Conservation (phyloP, 2,329 filamentous ascomycete species). For the Aureobasidium sp. region DNA sequence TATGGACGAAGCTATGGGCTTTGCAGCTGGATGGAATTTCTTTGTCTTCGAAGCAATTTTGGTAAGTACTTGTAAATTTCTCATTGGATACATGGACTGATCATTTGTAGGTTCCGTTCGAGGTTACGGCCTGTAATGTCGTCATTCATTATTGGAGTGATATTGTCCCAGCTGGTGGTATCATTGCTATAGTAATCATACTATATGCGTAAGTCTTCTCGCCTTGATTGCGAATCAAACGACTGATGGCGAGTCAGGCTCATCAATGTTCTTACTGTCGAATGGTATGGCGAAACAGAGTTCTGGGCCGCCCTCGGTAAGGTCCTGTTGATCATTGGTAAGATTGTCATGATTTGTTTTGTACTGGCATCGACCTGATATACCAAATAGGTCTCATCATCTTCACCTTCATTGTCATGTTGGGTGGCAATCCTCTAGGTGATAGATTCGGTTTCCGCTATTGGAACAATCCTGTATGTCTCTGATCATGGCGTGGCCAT, state of each 20-base stretch:
- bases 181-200: constrained; percentile 55
- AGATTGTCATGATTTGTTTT: neutral
- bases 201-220: constrained; percentile 48
- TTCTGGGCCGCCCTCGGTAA: constrained; percentile 53
- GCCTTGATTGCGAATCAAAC: neutral
- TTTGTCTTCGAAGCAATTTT: constrained; percentile 26
- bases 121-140: constrained; percentile 49
- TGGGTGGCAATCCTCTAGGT: constrained; percentile 65
- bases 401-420: constrained; percentile 76
- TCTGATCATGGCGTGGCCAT: neutral
- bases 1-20: constrained; percentile 66
- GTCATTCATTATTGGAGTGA: constrained; percentile 54
- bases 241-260: constrained; percentile 26
- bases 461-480: constrained; percentile 18
- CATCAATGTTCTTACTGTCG: constrained; percentile 66
- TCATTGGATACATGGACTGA: neutral
- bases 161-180: constrained; percentile 46
- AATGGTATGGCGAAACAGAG: constrained; percentile 70
- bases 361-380: neutral
- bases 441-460: constrained; percentile 68
- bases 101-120: constrained; percentile 22
- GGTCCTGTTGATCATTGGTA: constrained; percentile 57
- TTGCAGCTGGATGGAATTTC: constrained; percentile 33
- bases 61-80: neutral
- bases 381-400: constrained; percentile 50